phyloP scores from a whole-genome alignment of 1,284 basidiomycete species.

The Wolfiporia cocos region DNA sequence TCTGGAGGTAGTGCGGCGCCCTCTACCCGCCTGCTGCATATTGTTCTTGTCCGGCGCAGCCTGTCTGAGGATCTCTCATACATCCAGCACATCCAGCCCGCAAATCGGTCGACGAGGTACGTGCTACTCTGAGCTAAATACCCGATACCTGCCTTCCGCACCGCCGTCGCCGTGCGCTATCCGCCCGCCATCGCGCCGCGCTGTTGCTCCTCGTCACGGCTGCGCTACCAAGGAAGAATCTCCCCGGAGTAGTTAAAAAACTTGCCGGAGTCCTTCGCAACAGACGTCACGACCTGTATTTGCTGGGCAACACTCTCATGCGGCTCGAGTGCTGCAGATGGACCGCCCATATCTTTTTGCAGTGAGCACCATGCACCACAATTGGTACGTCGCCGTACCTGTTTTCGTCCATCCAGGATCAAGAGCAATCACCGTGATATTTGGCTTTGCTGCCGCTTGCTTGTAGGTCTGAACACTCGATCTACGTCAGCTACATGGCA shows the following conservation, averaged over 20 bases:
- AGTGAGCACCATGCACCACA: background rate
- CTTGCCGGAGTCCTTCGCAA: slow-evolving; percentile 22
- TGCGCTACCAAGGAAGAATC: slow-evolving; percentile 14
- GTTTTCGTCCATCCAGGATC: slow-evolving; percentile 28
- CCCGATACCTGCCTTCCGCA: too few species aligned
- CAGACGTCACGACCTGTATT: background rate
- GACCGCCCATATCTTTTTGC: background rate
- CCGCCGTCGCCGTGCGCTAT: too few species aligned
- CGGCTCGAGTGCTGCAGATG: background rate
- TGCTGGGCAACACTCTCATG: background rate
- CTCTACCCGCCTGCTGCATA: too few species aligned
- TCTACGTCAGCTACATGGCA: background rate
- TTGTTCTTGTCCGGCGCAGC: too few species aligned
- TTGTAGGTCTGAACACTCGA: slow-evolving; percentile 22
- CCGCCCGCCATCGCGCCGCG: too few species aligned
- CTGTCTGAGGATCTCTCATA: too few species aligned
- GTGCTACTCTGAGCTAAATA: too few species aligned
- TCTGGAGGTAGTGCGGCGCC: too few species aligned
- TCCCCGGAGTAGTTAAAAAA: slow-evolving; percentile 26
- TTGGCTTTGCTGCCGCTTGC: slow-evolving; percentile 18
- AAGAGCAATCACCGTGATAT: slow-evolving; percentile 18
- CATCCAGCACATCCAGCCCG: too few species aligned
- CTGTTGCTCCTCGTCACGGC: too few species aligned
- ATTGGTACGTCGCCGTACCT: slow-evolving; percentile 12
- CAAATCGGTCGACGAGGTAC: too few species aligned